Evolutionary conservation across 257 asterid genomes (phyloP).

Genomic region (Leonotis leonurus): DNA sequence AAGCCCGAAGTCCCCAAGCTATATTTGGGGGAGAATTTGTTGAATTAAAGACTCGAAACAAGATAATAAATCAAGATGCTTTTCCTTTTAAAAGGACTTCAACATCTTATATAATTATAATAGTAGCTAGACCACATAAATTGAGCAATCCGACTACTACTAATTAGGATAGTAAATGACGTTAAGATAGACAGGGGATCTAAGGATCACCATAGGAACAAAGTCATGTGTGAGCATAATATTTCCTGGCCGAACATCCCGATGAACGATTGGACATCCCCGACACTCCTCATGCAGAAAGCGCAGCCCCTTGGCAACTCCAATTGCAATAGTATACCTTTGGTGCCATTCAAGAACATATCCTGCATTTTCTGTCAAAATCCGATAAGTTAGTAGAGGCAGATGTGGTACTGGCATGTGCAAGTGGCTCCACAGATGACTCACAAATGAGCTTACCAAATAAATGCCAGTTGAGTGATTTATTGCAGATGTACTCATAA

Average conservation of each 20-base stretch:
- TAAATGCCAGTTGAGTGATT: conserved; percentile 74
- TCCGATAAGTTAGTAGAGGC: neutral
- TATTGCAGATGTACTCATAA: conserved; percentile 73
- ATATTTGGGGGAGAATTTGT: conserved; percentile 12
- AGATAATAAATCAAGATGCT: neutral
- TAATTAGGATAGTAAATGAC: neutral
- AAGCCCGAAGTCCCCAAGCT: conserved; percentile 76
- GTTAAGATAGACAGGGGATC: neutral
- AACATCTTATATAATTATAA: neutral
- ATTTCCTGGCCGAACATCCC: conserved; percentile 81
- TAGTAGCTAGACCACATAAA: neutral
- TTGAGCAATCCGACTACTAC: neutral
- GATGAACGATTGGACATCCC: conserved; percentile 78
- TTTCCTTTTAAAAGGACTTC: neutral
- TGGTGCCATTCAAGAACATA: conserved; percentile 66
- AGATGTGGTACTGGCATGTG: neutral
- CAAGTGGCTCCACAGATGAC: neutral
- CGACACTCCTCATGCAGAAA: conserved; percentile 85
- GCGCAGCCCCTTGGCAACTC: conserved; percentile 73
- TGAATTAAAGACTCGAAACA: neutral
- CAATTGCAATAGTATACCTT: conserved; percentile 60
- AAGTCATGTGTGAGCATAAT: conserved; percentile 71
- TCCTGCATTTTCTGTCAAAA: conserved; percentile 36
- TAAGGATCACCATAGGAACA: conserved; percentile 59
- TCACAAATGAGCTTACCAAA: conserved; percentile 37